These are phyloP conservation scores for Physcomitrium patens DNA, from an alignment of 225 moss, liverwort and hornwort species.

Conservation along the genomic window DNA sequence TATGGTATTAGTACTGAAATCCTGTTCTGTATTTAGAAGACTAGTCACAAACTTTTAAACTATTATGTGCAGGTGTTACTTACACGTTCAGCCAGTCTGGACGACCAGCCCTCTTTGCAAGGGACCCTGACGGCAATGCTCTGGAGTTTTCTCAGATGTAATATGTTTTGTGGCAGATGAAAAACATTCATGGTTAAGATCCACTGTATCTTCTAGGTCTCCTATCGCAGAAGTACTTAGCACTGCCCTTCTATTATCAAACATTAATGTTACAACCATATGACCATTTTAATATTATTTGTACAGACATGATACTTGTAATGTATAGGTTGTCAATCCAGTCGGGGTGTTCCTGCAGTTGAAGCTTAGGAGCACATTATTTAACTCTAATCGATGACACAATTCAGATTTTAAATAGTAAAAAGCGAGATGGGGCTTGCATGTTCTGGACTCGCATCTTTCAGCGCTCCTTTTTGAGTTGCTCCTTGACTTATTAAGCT, in stretches of 20 bases:
- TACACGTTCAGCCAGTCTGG: constrained; percentile 83
- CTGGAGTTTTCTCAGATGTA: constrained; percentile 80
- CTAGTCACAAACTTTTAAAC: constrained; percentile 15
- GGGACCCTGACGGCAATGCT: constrained; percentile 94
- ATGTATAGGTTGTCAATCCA: neutral
- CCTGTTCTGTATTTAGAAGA: constrained; percentile 13
- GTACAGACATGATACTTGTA: constrained; percentile 31
- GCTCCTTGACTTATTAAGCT: constrained; percentile 5
- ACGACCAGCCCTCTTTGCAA: constrained; percentile 84
- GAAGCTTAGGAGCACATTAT: neutral
- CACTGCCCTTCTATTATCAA: neutral
- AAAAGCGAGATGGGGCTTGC: constrained; percentile 16
- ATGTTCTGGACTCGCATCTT: constrained; percentile 9
- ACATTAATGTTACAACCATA: constrained; percentile 18
- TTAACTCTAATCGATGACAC: neutral
- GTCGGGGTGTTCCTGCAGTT: neutral
- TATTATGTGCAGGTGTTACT: constrained; percentile 57
- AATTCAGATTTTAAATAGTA: neutral
- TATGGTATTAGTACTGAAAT: neutral
- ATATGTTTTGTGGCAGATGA: constrained; percentile 12
- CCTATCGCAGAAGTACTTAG: constrained; percentile 4
- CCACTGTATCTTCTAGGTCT: constrained; percentile 10
- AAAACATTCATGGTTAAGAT: constrained; percentile 12
- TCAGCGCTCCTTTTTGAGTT: neutral
- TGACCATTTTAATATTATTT: constrained; percentile 23